Conservation (phyloP, 441 rosid species). For the Adansonia madagascariensis region DNA sequence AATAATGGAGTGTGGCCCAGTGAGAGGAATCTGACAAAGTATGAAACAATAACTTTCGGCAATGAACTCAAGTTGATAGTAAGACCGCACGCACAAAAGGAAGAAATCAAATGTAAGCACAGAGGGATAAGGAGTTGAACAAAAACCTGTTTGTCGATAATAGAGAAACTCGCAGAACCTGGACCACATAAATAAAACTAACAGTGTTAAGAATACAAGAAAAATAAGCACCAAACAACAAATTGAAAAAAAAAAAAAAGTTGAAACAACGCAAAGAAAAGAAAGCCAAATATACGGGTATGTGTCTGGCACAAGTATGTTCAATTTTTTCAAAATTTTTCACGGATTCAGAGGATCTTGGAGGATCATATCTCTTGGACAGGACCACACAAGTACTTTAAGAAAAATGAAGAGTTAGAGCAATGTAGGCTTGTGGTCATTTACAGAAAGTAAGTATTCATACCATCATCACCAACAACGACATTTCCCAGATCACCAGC, state of each 20-base stretch:
- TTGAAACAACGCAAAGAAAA: no score
- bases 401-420: no score
- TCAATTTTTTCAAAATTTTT: no score
- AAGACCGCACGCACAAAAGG: neutral
- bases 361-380: no score
- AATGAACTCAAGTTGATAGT: neutral
- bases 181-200: conserved; percentile 24
- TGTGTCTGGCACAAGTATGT: no score
- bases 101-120: conserved; percentile 1
- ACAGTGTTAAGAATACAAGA: conserved; percentile 1
- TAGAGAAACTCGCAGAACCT: conserved; percentile 73
- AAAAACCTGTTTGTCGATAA: conserved; percentile 60
- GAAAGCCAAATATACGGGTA: no score
- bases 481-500: no score
- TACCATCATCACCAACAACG: no score
- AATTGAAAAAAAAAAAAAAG: neutral
- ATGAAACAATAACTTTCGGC: conserved; percentile 2
- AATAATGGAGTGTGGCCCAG: conserved; percentile 73
- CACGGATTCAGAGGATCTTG: no score
- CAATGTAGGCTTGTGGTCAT: no score
- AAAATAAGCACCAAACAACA: neutral
- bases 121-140: neutral
- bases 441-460: no score
- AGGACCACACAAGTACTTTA: no score
- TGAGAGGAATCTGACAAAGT: conserved; percentile 71